Percentiles rank a stretch among this genome's conserved stretches.
Conservation (phyloP, 306 rosid species). For the Hylodesmum podocarpum region DNA sequence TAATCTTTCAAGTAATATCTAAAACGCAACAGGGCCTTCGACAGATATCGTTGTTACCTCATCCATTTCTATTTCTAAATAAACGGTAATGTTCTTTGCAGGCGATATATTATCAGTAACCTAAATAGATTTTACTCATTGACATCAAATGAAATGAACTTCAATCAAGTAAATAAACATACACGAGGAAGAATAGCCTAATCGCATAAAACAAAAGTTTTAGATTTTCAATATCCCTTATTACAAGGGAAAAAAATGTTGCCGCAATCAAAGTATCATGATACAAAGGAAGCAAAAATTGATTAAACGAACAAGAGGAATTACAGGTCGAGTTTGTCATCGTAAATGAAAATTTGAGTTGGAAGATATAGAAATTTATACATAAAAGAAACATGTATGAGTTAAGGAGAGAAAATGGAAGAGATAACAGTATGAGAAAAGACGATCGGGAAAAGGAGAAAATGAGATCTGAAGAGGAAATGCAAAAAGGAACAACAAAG, state of each 20-base stretch:
- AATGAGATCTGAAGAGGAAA: conserved; percentile 40
- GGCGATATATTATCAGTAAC: no score
- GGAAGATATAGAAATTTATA: not conserved
- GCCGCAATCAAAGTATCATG: not conserved
- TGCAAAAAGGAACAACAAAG: not conserved
- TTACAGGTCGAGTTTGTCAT: not conserved
- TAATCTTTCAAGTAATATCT: not conserved
- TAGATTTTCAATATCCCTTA: not conserved
- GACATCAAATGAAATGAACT: not conserved
- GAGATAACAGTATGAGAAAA: not conserved
- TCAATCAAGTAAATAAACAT: not conserved
- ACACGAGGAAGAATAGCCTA: not conserved
- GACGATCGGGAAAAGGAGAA: conserved; percentile 2
- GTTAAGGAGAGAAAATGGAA: not conserved
- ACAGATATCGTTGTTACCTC: not conserved
- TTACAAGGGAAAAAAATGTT: not conserved
- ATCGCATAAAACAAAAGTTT: not conserved
- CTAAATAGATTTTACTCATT: no score
- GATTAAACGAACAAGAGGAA: not conserved
- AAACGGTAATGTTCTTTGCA: no score
- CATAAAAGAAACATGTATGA: not conserved
- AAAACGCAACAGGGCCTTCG: not conserved
- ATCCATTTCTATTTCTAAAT: not conserved
- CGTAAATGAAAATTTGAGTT: not conserved
- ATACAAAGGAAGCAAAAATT: not conserved